Evolutionary conservation across 2,329 filamentous ascomycete genomes (phyloP).

Genomic region (Penicillium sclerotigenum): DNA sequence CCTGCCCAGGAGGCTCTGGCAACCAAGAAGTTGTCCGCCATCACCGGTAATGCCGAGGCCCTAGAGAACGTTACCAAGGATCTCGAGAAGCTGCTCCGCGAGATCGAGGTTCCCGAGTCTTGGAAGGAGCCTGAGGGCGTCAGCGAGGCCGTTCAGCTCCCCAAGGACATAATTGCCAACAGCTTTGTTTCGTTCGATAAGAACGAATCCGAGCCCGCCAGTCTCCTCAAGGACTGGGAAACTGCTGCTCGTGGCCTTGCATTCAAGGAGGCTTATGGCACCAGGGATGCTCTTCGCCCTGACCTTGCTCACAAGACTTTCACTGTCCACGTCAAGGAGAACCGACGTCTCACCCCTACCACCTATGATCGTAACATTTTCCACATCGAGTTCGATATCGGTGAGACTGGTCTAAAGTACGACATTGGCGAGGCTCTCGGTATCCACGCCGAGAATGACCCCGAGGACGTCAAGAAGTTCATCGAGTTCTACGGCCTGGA

Average conservation of each 20-base stretch:
- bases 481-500: slow-evolving; percentile 87
- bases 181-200: slow-evolving; percentile 82
- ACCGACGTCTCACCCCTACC: slow-evolving; percentile 80
- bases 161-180: slow-evolving; percentile 66
- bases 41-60: slow-evolving; percentile 59
- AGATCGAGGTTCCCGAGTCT: slow-evolving; percentile 71
- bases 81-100: slow-evolving; percentile 66
- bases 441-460: slow-evolving; percentile 92
- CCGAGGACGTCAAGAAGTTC: slow-evolving; percentile 73
- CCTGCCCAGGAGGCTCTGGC: slow-evolving; percentile 62
- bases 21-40: slow-evolving; percentile 63
- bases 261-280: slow-evolving; percentile 93
- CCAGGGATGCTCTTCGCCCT: slow-evolving; percentile 70
- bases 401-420: slow-evolving; percentile 85
- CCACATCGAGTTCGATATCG: slow-evolving; percentile 98
- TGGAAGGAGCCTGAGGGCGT: slow-evolving; percentile 68
- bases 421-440: slow-evolving; percentile 96
- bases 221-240: slow-evolving; percentile 72
- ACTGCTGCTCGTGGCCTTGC: slow-evolving; percentile 78
- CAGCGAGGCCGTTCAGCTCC: slow-evolving; percentile 46
- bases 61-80: slow-evolving; percentile 59
- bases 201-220: slow-evolving; percentile 64
- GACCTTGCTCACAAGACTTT: slow-evolving; percentile 83
- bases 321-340: slow-evolving; percentile 89
- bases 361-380: slow-evolving; percentile 98